These are phyloP conservation scores for Phanerochaete carnosa DNA, from an alignment of 768 basidiomycete species.

Conservation along the genomic window DNA sequence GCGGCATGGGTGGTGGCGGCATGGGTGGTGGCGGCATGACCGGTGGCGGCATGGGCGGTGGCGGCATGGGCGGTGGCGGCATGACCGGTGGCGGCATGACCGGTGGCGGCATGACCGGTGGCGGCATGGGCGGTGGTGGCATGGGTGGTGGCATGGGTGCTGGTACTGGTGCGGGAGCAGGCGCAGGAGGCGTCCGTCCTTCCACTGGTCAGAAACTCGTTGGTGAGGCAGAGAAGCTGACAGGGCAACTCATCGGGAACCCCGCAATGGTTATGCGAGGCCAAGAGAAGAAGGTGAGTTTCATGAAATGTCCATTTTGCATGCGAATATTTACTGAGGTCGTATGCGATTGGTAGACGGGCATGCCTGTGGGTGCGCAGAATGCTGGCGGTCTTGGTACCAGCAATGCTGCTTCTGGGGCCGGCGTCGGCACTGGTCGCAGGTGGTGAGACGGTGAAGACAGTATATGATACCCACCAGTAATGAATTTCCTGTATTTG, in stretches of 20 bases:
- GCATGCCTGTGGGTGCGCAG: constrained; percentile 1
- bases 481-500: background rate
- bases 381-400: constrained; percentile 1
- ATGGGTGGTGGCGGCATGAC: background rate
- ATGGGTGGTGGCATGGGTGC: background rate
- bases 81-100: background rate
- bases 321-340: background rate
- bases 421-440: background rate
- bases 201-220: constrained; percentile 1
- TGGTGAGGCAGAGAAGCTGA: constrained; percentile 11
- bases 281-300: constrained; percentile 13
- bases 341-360: constrained; percentile 6
- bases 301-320: background rate
- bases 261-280: constrained; percentile 6
- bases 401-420: constrained; percentile 3
- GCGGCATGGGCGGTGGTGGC: background rate
- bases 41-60: background rate
- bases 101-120: background rate
- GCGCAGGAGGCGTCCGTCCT: background rate
- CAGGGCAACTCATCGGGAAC: constrained; percentile 8
- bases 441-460: background rate
- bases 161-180: background rate
- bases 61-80: background rate
- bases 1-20: background rate
- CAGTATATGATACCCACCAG: background rate